These are phyloP conservation scores for Mycena galopus DNA, from an alignment of 768 basidiomycete species.

Conservation along the genomic window DNA sequence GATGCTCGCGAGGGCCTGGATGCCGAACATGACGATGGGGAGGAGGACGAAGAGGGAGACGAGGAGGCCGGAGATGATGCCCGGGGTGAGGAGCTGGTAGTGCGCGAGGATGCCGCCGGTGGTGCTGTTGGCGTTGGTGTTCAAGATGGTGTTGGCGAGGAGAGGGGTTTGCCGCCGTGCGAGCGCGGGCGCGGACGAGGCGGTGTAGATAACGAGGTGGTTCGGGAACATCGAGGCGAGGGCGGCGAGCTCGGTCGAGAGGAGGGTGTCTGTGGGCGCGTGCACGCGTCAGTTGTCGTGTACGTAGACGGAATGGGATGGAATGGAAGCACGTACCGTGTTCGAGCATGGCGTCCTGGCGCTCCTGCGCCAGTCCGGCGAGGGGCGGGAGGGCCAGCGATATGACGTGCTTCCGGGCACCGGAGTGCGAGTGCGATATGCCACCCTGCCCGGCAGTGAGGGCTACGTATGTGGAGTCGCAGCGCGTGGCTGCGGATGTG, in stretches of 20 bases:
- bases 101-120: constrained; percentile 74
- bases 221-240: constrained; percentile 65
- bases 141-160: constrained; percentile 30
- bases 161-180: constrained; percentile 50
- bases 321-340: constrained; percentile 60
- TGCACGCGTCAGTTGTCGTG: constrained; percentile 16
- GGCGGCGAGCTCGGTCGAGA: constrained; percentile 62
- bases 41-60: constrained; percentile 76
- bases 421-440: constrained; percentile 52
- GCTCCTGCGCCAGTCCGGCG: constrained; percentile 54
- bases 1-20: constrained; percentile 78
- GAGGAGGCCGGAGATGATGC: constrained; percentile 75
- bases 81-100: constrained; percentile 85
- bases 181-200: constrained; percentile 56
- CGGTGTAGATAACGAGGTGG: constrained; percentile 77
- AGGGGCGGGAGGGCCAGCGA: constrained; percentile 68
- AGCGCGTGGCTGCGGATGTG: constrained; percentile 61
- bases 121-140: constrained; percentile 46
- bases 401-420: constrained; percentile 66
- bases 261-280: constrained; percentile 53
- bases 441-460: constrained; percentile 54
- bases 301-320: background rate
- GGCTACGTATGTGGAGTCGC: constrained; percentile 64
- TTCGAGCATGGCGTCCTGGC: constrained; percentile 63
- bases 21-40: constrained; percentile 73